A percentile compares a stretch with the other conserved stretches of the same genome.
Conservation (phyloP, 768 basidiomycete genomes). For the Mycena leptocephala region DNA sequence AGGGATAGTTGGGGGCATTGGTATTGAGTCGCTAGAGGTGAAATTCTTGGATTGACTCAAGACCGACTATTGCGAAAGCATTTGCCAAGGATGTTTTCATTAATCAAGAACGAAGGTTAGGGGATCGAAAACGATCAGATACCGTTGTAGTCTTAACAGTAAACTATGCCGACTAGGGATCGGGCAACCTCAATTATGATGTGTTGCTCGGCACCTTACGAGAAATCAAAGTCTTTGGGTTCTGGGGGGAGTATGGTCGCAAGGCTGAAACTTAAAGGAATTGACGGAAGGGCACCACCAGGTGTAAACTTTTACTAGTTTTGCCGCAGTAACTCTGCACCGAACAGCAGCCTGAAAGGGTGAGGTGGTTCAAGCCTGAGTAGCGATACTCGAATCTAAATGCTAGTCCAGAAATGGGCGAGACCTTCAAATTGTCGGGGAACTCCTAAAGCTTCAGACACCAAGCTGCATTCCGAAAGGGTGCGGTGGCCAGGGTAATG, state of each 20-base stretch:
- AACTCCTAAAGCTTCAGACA: too few species aligned
- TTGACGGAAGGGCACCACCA: slow-evolving; percentile 78
- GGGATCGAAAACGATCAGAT: slow-evolving; percentile 91
- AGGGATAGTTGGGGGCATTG: slow-evolving; percentile 88
- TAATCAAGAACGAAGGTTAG: slow-evolving; percentile 71
- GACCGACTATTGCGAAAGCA: slow-evolving; percentile 88
- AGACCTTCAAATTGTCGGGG: too few species aligned
- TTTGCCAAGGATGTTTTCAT: slow-evolving; percentile 36
- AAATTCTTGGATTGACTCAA: slow-evolving; percentile 90
- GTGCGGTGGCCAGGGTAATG: too few species aligned
- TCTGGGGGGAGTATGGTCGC: slow-evolving; percentile 86
- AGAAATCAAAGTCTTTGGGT: slow-evolving; percentile 94
- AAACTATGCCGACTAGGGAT: slow-evolving; percentile 56
- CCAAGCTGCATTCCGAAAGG: too few species aligned
- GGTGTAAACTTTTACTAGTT: too few species aligned
- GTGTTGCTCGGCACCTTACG: slow-evolving; percentile 77
- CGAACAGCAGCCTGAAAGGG: too few species aligned
- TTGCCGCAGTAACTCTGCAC: too few species aligned
- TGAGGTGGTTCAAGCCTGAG: too few species aligned
- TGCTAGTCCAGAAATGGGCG: too few species aligned
- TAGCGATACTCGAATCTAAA: too few species aligned
- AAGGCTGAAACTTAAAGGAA: slow-evolving; percentile 76
- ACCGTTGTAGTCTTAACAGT: slow-evolving; percentile 51
- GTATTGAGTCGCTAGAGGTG: slow-evolving; percentile 89
- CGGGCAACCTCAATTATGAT: slow-evolving; percentile 51